Evolutionary conservation across 805 yeast species (phyloP).

Genomic region (Candida verbasci): DNA sequence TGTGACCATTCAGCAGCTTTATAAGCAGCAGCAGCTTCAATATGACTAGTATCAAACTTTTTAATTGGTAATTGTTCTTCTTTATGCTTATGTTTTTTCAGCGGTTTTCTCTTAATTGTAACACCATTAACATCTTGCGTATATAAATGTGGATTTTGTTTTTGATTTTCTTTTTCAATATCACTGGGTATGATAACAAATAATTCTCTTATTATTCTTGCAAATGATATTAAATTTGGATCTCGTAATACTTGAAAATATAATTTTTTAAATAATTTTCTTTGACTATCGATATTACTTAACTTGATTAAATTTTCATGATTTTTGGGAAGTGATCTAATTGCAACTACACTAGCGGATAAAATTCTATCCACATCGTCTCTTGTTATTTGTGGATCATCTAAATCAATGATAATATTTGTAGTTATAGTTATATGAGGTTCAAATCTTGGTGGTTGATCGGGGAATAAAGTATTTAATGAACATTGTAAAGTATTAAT

Average conservation of each 20-base stretch:
- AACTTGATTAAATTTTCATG: slow-evolving; percentile 38
- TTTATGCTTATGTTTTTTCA: slow-evolving; percentile 16
- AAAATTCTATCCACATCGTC: slow-evolving; percentile 59
- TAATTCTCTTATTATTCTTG: slow-evolving; percentile 53
- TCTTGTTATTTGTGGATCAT: slow-evolving; percentile 31
- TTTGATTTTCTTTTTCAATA: slow-evolving; percentile 31
- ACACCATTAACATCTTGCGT: slow-evolving; percentile 29
- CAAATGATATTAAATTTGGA: slow-evolving; percentile 48
- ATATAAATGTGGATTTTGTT: slow-evolving; percentile 35
- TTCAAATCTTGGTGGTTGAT: slow-evolving; percentile 57
- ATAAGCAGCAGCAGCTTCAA: slow-evolving; percentile 40
- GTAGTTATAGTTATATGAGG: slow-evolving; percentile 78
- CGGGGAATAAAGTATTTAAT: slow-evolving; percentile 65
- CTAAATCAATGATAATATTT: slow-evolving; percentile 43
- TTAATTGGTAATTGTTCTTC: slow-evolving; percentile 10
- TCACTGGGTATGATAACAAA: slow-evolving; percentile 45
- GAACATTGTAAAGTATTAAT: slow-evolving; percentile 59
- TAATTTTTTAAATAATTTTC: slow-evolving; percentile 49
- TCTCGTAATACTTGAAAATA: slow-evolving; percentile 44
- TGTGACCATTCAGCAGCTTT: slow-evolving; percentile 51
- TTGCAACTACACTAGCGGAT: slow-evolving; percentile 56
- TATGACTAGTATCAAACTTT: slow-evolving; percentile 17
- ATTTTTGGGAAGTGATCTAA: slow-evolving; percentile 35
- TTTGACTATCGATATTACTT: slow-evolving; percentile 43
- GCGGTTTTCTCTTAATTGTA: slow-evolving; percentile 22